Evolutionary conservation across 441 rosid genomes (phyloP).

Genomic region (Cnidoscolus chayamansa): DNA sequence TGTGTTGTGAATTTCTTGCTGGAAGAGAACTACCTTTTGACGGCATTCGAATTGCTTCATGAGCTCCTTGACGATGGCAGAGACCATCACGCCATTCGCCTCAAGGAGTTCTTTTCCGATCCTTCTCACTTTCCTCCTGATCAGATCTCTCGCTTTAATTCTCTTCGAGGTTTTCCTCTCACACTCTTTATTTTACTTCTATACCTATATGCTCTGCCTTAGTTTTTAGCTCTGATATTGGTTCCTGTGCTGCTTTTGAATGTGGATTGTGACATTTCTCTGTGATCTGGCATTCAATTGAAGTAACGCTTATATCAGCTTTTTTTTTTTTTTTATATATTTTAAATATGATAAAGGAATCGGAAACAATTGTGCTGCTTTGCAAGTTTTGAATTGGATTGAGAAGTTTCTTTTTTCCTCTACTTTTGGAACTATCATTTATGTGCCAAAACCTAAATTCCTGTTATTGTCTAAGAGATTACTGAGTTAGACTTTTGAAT

Average conservation of each 20-base stretch:
- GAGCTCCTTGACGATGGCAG: slow-evolving; percentile 96
- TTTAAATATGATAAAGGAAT: neutral
- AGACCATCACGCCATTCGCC: slow-evolving; percentile 90
- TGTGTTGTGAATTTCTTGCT: slow-evolving; percentile 92
- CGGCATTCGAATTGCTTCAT: slow-evolving; percentile 92
- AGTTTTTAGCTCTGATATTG: neutral
- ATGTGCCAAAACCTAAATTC: too few relatives aligned
- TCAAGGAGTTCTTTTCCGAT: slow-evolving; percentile 85
- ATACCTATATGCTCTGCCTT: neutral
- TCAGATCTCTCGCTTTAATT: slow-evolving; percentile 84
- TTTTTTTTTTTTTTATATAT: too few relatives aligned
- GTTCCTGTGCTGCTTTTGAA: neutral
- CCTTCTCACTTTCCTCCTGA: slow-evolving; percentile 85
- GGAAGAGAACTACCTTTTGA: slow-evolving; percentile 84
- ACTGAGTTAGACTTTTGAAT: neutral
- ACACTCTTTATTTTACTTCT: neutral
- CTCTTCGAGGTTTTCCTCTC: slow-evolving; percentile 60
- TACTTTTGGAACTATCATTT: too few relatives aligned
- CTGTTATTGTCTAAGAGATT: too few relatives aligned
- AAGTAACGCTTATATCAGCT: neutral
- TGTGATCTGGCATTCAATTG: slow-evolving; percentile 8
- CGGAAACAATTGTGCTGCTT: too few relatives aligned
- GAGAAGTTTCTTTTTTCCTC: too few relatives aligned
- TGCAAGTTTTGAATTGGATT: too few relatives aligned
- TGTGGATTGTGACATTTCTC: neutral